Base-by-base conservation (phyloP, 1,284 basidiomycete species). In the Exsudoporus floridanus region DNA sequence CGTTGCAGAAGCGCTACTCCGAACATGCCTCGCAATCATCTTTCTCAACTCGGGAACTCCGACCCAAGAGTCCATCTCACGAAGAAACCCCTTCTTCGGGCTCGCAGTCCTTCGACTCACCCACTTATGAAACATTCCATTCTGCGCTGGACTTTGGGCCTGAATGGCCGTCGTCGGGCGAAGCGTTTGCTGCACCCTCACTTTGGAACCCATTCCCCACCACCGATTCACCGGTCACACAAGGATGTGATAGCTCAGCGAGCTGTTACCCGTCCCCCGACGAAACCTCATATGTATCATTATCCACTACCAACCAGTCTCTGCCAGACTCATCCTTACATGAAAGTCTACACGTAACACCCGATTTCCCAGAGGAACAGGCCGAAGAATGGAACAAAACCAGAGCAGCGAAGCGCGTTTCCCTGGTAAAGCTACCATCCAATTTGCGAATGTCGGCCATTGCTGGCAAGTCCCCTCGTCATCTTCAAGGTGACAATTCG, bases 351-450 rank as follows among this genome's bases (percentile, higher is more conserved):
- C 74, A 71, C 55, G 75, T 75, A 12, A 74, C 72, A 34, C 66
- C 65, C 7, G 79, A 82, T 60, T 72, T 62, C 39, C 64, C 68
- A 18, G 78, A 81, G 52, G 86, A 89, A 64, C 76, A 83, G 68
- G 89, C 90, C 18, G 90, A 92, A 69, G 84, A 88, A 54, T 94
- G 91, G 91, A 77, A 89, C 67, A 84, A 84, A 69, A 93, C 91
- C 2, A 83, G 86, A 36, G 88, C 86, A 37, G 90, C 89, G 14
- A 87, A 89, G 58, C 84, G 90, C 14, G 92, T 93, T 16, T 92
- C 89, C 18, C 75, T 94, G 46, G 86, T 92, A 43, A 79, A 79
- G 55, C 67, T 89, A 38, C 87, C 87, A 30, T 81, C 86, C 7
- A 75, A 80, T 60, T 72, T 88, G 53, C 73, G 71, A 42, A 64